These are phyloP conservation scores for Selaginella moellendorffii DNA, from an alignment of 75 land plant genomes.

Conservation along the genomic window DNA sequence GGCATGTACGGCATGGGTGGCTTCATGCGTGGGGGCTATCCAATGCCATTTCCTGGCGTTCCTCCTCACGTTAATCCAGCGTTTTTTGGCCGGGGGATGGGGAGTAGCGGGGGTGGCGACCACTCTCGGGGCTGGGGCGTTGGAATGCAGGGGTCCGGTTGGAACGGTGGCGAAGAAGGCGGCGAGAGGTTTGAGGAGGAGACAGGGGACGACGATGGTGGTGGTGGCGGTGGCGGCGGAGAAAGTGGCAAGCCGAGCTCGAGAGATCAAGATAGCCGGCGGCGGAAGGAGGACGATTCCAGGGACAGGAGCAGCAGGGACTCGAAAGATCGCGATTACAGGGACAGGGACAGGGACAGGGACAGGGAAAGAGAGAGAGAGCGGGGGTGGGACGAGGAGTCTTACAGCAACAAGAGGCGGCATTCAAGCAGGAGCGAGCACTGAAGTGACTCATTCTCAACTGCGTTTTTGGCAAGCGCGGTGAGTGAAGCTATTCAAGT, in stretches of 20 bases:
- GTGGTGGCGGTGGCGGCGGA: no score
- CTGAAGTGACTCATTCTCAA: no score
- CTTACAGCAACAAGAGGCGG: neutral
- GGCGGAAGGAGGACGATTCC: no score
- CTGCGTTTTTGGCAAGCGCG: no score
- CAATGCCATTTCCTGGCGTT: constrained; percentile 39
- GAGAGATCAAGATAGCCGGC: no score
- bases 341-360: neutral
- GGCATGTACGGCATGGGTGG: neutral
- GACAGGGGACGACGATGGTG: neutral
- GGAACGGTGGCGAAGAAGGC: neutral
- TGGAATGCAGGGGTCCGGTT: no score
- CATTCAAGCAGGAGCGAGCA: no score
- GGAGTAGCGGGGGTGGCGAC: neutral
- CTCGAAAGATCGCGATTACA: neutral
- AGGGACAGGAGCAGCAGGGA: neutral
- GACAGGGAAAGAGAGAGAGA: neutral
- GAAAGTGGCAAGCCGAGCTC: no score
- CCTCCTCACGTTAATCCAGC: constrained; percentile 93
- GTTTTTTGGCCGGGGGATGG: constrained; percentile 59
- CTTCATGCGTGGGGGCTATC: neutral
- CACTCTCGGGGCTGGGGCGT: no score
- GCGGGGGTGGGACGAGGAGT: neutral
- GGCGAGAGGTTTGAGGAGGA: neutral
- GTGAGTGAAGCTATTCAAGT: no score